Evolutionary conservation across 176 grass and related monocot species (phyloP).

Genomic region (Calamus simplicifolius): DNA sequence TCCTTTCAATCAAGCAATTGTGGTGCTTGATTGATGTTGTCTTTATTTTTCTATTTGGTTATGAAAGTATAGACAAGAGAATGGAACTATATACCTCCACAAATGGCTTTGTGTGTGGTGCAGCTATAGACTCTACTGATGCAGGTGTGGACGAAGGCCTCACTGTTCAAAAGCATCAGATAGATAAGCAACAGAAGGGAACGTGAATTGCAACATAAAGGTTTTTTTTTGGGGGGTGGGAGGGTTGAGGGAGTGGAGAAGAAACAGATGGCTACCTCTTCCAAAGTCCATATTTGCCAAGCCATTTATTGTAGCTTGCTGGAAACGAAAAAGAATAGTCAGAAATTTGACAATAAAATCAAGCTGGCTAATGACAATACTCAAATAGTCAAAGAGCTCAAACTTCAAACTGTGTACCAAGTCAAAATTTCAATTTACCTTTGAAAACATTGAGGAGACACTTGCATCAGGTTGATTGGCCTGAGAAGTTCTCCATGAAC

Average conservation of each 20-base stretch:
- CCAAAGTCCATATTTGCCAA: constrained; percentile 38
- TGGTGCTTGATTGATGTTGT: no score
- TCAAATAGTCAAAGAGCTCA: no score
- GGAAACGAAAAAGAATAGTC: neutral
- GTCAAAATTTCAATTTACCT: no score
- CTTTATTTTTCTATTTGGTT: no score
- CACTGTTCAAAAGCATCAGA: constrained; percentile 29
- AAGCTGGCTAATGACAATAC: no score
- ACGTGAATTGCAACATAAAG: neutral
- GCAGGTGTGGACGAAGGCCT: constrained; percentile 36
- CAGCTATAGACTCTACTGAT: constrained; percentile 20
- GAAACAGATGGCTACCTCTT: constrained; percentile 10
- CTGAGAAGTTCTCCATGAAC: constrained; percentile 56
- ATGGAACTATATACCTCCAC: neutral
- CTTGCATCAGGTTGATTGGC: constrained; percentile 26
- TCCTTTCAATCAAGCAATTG: no score
- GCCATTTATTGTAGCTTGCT: constrained; percentile 44
- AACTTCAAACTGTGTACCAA: no score
- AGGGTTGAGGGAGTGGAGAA: neutral
- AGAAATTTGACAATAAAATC: neutral
- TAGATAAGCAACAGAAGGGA: neutral
- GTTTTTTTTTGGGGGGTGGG: neutral
- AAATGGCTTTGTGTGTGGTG: constrained; percentile 23
- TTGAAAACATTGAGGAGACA: neutral
- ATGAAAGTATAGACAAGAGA: no score